Base-by-base conservation (phyloP, 1,139 yeast species). In the Geotrichum europaeum region DNA sequence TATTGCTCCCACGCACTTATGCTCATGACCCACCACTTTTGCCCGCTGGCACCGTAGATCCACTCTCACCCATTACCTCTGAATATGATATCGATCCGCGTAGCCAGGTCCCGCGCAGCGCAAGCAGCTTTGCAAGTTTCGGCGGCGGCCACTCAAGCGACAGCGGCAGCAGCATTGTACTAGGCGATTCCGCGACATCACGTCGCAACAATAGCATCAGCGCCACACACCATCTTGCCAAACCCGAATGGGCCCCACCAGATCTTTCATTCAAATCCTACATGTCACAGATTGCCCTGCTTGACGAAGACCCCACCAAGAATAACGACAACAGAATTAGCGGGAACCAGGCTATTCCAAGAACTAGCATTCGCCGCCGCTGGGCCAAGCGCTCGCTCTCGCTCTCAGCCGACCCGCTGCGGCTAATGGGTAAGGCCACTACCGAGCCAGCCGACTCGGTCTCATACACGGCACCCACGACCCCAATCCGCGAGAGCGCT, bases 241-340 rank as follows among this genome's bases (percentile, higher is more conserved):
- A 62, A 9, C 70, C 70, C 1, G 70, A 67, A 53, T 67, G 69
- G 69, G 68, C 69, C n/a, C 57, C 68, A 20, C 68, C 68, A 12
- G 66, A 59, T 34, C 56, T 59, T 30, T 64, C 69, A 49, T 65
- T 67, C 61, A 63, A 65, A 53, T 53, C 64, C 3, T 68, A 67
- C 54, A 51, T 67, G 58, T 64, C 62, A 54, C 64, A 62, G 56
- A 54, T 58, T 18, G 47, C 63, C 7, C 15, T 34, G 15, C 40
- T 34, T 9, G 40, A 34, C 15, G 40, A 34, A 34, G 15, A 10
- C 12, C 12, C 40, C 15, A 34, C 40, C 40, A 9, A 34, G 9
- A 34, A 34, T 34, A 34, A 10, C 15, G 15, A 3, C 15, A 34
- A 34, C 15, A 34, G 6, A 24, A 24, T 24, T 5, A 24, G 4